These are phyloP conservation scores for Cystobasidium tubakii DNA, from an alignment of 768 basidiomycete genomes.

Conservation along the genomic window DNA sequence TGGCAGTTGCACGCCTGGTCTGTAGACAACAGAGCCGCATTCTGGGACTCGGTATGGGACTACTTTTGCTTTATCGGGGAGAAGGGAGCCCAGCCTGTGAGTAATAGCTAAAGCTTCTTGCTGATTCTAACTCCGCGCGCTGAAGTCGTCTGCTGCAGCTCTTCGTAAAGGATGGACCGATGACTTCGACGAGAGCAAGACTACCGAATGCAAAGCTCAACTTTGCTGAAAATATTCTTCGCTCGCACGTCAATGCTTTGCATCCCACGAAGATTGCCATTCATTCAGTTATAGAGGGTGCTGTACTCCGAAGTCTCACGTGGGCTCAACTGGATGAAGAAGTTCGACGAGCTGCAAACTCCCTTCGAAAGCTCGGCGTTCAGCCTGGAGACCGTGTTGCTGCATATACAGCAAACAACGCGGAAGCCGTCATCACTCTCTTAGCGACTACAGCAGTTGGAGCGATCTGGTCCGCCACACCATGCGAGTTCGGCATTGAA, in stretches of 20 bases:
- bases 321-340: constrained; percentile 10
- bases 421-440: constrained; percentile 37
- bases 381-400: constrained; percentile 42
- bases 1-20: constrained; percentile 1
- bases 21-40: not conserved
- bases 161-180: constrained; percentile 13
- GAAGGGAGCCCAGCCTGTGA: not conserved
- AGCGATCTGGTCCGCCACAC: not conserved
- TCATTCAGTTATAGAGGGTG: constrained; percentile 8
- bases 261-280: not conserved
- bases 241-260: not conserved
- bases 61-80: constrained; percentile 1
- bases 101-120: too few species aligned
- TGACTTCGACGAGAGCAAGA: not conserved
- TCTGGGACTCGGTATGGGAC: constrained; percentile 2
- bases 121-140: too few species aligned
- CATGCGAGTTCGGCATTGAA: constrained; percentile 22
- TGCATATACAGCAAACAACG: constrained; percentile 41
- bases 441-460: constrained; percentile 36
- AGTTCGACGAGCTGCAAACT: not conserved
- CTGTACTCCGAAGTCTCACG: not conserved
- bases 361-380: constrained; percentile 2
- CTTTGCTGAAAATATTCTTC: constrained; percentile 9
- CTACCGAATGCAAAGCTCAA: constrained; percentile 7
- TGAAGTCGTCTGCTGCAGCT: not conserved